These are phyloP conservation scores for Cinnamomum chago DNA, from an alignment of 164 flowering plant genomes.

Conservation along the genomic window DNA sequence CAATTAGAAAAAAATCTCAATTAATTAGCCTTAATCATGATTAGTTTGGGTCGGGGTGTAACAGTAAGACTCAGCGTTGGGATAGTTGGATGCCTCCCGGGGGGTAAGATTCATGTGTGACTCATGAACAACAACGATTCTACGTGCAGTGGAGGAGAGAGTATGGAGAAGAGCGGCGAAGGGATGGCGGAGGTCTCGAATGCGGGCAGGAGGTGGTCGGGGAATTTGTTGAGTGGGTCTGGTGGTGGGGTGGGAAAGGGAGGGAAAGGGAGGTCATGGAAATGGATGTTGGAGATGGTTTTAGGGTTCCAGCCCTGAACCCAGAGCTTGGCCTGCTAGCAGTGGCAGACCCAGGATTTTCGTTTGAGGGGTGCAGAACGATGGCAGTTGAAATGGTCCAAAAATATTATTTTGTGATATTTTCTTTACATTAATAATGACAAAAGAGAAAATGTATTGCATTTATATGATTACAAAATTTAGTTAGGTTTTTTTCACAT, in stretches of 20 bases:
- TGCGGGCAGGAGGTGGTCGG: conserved; percentile 45
- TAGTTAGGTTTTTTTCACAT: too few relatives aligned
- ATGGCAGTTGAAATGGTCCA: too few relatives aligned
- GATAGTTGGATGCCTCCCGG: conserved; percentile 38
- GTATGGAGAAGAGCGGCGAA: conserved; percentile 28
- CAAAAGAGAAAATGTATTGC: too few relatives aligned
- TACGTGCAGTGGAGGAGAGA: conserved; percentile 25
- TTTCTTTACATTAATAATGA: too few relatives aligned
- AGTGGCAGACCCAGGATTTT: too few relatives aligned
- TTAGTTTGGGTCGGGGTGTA: too few relatives aligned
- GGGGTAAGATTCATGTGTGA: conserved; percentile 44
- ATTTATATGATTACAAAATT: too few relatives aligned
- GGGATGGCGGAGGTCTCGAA: conserved; percentile 46
- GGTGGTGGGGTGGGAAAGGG: conserved; percentile 38
- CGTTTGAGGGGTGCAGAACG: too few relatives aligned
- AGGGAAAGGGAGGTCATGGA: conserved; percentile 47
- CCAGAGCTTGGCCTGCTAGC: conserved; percentile 48
- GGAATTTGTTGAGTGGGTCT: conserved; percentile 39
- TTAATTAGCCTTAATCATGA: too few relatives aligned
- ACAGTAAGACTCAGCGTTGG: conserved; percentile 47
- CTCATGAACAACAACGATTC: conserved; percentile 53
- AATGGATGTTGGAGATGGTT: conserved; percentile 27
- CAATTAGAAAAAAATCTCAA: too few relatives aligned
- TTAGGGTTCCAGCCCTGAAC: conserved; percentile 32
- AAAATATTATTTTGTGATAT: too few relatives aligned